Base-by-base conservation (phyloP, 1,139 yeast species). In the Blastobotrys persicus region DNA sequence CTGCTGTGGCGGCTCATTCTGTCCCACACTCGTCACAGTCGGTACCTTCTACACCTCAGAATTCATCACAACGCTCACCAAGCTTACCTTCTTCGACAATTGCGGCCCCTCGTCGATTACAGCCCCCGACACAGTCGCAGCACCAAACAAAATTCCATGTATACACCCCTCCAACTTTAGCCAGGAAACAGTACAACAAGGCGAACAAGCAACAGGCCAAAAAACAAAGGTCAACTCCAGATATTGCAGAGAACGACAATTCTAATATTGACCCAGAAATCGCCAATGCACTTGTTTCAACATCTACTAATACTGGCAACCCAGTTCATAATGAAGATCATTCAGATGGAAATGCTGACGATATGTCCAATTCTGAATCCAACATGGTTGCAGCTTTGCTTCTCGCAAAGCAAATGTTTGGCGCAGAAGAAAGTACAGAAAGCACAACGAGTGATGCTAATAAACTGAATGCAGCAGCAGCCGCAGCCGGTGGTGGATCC, bases 401-500 rank as follows among this genome's bases (percentile, higher is more conserved):
- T 6, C 58, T 74, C 46, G 77, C 82, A 0, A 74, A 70, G 49
- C 66, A 64, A 23, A 74, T 67, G 41, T 37, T 37, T 37, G 41
- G 41, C 7, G 17, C 41, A 18, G 55, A 56, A 37, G 51, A 45
- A 16, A 4, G 13, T n/a, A 17, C n/a, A 12, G 37, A n/a, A 12
- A 32, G 20, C 4, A 14, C 28, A 3, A 31, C 19, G 7, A 37
- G 12, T 31, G 44, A 35, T 2, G 32, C 35, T 2, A 31, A 16
- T 16, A 23, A 23, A 18, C 37, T 41, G 4, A 32, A 37, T 12
- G 41, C 18, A 7, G 41, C 41, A 4, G 41, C 44, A 16, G 32
- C 44, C 12, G 41, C 18, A 6, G 41, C 41, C 4, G 41, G 34
- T 9, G 32, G 34, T 12, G 19, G 41, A 9, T 37, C 19, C 2